phyloP scores from a whole-genome alignment of 2,329 filamentous ascomycete species.

The Paecilomyces variotii region DNA sequence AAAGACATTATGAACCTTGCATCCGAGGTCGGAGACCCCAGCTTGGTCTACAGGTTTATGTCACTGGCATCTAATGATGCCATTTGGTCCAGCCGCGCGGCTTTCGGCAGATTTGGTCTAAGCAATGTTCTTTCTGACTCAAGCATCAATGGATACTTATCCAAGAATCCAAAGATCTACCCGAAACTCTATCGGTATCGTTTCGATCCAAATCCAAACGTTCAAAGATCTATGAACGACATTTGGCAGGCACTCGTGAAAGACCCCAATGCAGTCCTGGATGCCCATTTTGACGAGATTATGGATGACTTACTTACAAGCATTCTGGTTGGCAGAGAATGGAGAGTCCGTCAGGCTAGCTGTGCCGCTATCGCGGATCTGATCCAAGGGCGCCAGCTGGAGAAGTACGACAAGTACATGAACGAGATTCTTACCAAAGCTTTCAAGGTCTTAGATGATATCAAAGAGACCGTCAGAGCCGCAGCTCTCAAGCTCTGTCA shows the following conservation, averaged over 20 bases:
- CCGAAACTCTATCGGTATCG: constrained; percentile 90
- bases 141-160: constrained; percentile 55
- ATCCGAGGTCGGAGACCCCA: constrained; percentile 93
- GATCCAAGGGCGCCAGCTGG: constrained; percentile 68
- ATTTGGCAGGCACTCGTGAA: constrained; percentile 97
- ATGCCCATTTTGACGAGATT: constrained; percentile 78
- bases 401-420: constrained; percentile 76
- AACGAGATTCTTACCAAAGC: constrained; percentile 76
- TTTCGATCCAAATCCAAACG: constrained; percentile 90
- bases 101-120: constrained; percentile 88
- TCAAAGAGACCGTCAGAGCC: constrained; percentile 79
- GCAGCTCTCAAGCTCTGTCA: constrained; percentile 78
- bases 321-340: constrained; percentile 74
- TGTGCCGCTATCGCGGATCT: constrained; percentile 85
- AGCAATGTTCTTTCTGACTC: constrained; percentile 88
- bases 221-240: constrained; percentile 91
- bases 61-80: constrained; percentile 90
- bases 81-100: constrained; percentile 94
- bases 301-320: constrained; percentile 79
- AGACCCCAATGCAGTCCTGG: constrained; percentile 67
- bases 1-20: constrained; percentile 94
- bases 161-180: constrained; percentile 85
- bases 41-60: constrained; percentile 98
- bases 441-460: constrained; percentile 90
- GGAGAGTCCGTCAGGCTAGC: constrained; percentile 86